Evolutionary conservation across 176 grass and related monocot species (phyloP).

Genomic region (maize (Zea mays)): DNA sequence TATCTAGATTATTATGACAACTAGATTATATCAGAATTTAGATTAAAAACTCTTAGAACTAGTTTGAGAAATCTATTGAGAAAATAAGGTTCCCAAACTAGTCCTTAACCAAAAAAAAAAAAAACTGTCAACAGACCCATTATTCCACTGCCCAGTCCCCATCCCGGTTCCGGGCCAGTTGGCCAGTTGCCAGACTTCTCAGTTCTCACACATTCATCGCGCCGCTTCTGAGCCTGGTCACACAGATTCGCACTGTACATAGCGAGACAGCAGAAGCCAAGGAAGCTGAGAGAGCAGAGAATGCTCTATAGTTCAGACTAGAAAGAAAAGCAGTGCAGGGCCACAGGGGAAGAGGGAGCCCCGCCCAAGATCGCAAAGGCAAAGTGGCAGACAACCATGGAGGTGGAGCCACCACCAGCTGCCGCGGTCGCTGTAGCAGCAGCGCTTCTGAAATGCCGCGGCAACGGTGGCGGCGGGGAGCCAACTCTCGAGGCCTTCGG

Average conservation of each 20-base stretch:
- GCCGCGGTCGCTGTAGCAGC: neutral
- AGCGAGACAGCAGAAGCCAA: slow-evolving; percentile 19
- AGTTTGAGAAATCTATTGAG: too few relatives aligned
- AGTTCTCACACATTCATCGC: too few relatives aligned
- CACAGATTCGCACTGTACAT: slow-evolving; percentile 35
- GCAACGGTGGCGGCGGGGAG: neutral
- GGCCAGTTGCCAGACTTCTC: neutral
- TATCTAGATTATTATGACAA: too few relatives aligned
- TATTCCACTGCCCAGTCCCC: neutral
- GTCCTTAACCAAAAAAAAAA: too few relatives aligned
- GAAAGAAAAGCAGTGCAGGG: slow-evolving; percentile 9
- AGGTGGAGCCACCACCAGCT: slow-evolving; percentile 31
- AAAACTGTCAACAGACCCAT: too few relatives aligned
- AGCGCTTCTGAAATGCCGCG: slow-evolving; percentile 23
- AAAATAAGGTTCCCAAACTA: too few relatives aligned
- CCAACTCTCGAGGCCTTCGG: neutral
- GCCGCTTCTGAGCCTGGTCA: neutral
- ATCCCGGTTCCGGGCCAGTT: neutral
- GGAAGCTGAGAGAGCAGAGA: slow-evolving; percentile 36
- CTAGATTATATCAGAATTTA: too few relatives aligned
- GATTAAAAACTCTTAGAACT: too few relatives aligned
- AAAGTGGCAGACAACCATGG: slow-evolving; percentile 26
- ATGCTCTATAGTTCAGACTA: slow-evolving; percentile 34
- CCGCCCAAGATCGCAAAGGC: slow-evolving; percentile 15
- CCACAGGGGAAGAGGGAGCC: neutral